Evolutionary conservation across 768 basidiomycete species (phyloP).

Genomic region (Lactifluus pinguis): DNA sequence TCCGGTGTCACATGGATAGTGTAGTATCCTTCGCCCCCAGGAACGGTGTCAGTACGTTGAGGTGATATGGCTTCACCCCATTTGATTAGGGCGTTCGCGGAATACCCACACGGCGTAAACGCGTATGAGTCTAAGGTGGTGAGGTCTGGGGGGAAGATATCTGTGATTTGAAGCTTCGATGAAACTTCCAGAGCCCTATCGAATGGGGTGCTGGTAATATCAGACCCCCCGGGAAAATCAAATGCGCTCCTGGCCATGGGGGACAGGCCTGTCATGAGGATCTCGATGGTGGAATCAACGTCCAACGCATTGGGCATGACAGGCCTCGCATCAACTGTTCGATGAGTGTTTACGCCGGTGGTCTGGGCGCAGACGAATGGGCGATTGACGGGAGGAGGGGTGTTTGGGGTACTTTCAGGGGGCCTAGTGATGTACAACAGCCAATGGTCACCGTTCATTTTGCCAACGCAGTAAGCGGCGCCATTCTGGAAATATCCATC

Average conservation of each 20-base stretch:
- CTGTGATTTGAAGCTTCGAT: slow-evolving; percentile 62
- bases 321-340: slow-evolving; percentile 15
- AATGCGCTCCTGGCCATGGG: slow-evolving; percentile 70
- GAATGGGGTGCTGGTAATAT: slow-evolving; percentile 29
- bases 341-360: slow-evolving; percentile 9
- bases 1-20: slow-evolving; percentile 99
- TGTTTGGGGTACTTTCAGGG: slow-evolving; percentile 24
- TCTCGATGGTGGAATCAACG: slow-evolving; percentile 93
- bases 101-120: slow-evolving; percentile 94
- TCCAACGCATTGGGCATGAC: slow-evolving; percentile 11
- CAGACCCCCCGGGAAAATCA: slow-evolving; percentile 36
- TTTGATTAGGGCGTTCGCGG: slow-evolving; percentile 80
- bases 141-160: slow-evolving; percentile 69
- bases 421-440: slow-evolving; percentile 84
- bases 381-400: slow-evolving; percentile 2
- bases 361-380: slow-evolving; percentile 15
- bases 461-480: slow-evolving; percentile 93
- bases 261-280: slow-evolving; percentile 90
- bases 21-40: slow-evolving; percentile 79
- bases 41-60: slow-evolving; percentile 19
- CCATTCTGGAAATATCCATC: slow-evolving; percentile 85
- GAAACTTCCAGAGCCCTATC: slow-evolving; percentile 56
- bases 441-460: slow-evolving; percentile 99
- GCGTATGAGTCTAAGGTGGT: slow-evolving; percentile 88
- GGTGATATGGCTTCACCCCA: slow-evolving; percentile 38